Base-by-base conservation (phyloP, 2,329 filamentous ascomycete species). In the Aspergillus oerlinghausenensis region DNA sequence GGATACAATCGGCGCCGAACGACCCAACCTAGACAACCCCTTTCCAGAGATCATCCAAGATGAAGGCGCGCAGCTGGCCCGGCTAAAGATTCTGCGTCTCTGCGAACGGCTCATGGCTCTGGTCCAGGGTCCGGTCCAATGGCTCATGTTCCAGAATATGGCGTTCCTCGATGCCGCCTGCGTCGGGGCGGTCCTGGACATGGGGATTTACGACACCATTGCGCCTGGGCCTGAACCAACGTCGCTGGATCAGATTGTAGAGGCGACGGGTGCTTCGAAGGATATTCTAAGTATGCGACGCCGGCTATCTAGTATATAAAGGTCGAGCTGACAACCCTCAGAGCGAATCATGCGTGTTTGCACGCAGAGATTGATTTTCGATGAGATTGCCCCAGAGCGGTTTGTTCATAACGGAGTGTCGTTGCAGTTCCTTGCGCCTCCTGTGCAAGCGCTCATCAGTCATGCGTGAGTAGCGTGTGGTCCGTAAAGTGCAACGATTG, bases 101-200 rank as follows among this genome's bases (percentile, higher is more conserved):
- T 52, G 51, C 51, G 51, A 52, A 25, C 8, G 40, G 7, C 21
- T 52, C 21, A 47, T 52, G 38, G 35, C 51, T 4, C 38, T 52
- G 51, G 51, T 52, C 4, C 38, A 43, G 51, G 28, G 38, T 2
- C 51, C 51, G 7, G 23, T 52, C 3, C 21, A 52, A n/a, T 47
- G 51, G 38, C 21, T 43, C 26, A 43, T 52, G 35, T 43, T 52
- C 23, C 38, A 52, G 38, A 52, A 45, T 25, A 52, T 52, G 51
- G 43, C 35, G 1, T 52, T 52, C n/a, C n/a, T 32, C 11, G 51
- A 43, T 14, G 1, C 40, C 3, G 51, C 51, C 7, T 52, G 38
- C 23, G 11, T 52, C 21, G 32, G 21, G 3, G 35, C 28, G 21
- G 8, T 32, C 1, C n/a, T 45, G 25, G 38, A 47, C 10, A 25